Percentiles rank a stretch among this genome's conserved stretches.
Conservation (phyloP, 371 early-diverging fungal genomes). For the Umbelopsis sp. region DNA sequence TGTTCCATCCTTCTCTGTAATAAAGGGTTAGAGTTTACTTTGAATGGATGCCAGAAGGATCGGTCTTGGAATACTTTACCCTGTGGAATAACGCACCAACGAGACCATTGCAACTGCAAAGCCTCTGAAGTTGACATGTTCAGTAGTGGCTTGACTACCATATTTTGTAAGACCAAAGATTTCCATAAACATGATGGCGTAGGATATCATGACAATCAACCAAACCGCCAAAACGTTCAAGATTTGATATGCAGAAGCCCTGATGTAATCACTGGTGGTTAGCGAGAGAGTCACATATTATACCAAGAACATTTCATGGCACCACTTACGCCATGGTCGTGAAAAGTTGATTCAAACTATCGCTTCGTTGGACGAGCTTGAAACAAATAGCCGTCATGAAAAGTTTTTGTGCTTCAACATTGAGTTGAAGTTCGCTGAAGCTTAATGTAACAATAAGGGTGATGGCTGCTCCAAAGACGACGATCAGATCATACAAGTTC, state of each 20-base stretch:
- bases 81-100: slow-evolving; percentile 68
- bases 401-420: slow-evolving; percentile 62
- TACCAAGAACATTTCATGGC: too few species aligned
- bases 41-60: not conserved
- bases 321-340: slow-evolving; percentile 66
- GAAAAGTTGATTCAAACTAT: slow-evolving; percentile 67
- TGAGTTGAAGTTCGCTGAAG: slow-evolving; percentile 37
- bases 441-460: slow-evolving; percentile 47
- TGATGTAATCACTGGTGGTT: slow-evolving; percentile 5
- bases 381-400: slow-evolving; percentile 69
- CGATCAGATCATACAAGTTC: slow-evolving; percentile 65
- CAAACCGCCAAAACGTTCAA: slow-evolving; percentile 68
- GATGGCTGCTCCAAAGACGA: slow-evolving; percentile 54
- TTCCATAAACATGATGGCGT: slow-evolving; percentile 74
- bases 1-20: slow-evolving; percentile 73
- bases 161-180: slow-evolving; percentile 72
- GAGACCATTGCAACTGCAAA: slow-evolving; percentile 63
- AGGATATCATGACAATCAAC: slow-evolving; percentile 68
- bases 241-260: slow-evolving; percentile 64
- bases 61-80: slow-evolving; percentile 40
- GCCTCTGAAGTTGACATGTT: slow-evolving; percentile 67
- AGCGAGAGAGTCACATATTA: too few species aligned
- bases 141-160: slow-evolving; percentile 56
- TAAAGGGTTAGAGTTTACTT: not conserved
- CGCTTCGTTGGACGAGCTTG: slow-evolving; percentile 66